Percentiles rank a stretch among this genome's conserved stretches.
These are phyloP conservation scores for Plasmodium falciparum DNA, from an alignment of 169 alveolate genomes.

Conservation along the genomic window DNA sequence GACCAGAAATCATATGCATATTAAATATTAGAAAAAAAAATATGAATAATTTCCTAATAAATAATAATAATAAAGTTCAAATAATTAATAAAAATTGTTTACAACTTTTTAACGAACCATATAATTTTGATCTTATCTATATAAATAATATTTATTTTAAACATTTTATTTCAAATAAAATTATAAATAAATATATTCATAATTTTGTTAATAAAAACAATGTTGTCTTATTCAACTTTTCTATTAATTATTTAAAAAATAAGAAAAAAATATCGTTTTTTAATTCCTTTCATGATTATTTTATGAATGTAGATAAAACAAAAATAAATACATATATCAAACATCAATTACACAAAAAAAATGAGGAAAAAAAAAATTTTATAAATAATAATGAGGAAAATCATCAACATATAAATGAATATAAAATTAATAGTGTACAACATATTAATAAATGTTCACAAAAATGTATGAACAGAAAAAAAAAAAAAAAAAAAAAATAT, in stretches of 20 bases:
- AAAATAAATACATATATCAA: neutral
- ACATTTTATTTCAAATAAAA: conserved; percentile 24
- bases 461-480: neutral
- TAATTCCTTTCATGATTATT: conserved; percentile 34
- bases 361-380: neutral
- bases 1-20: conserved; percentile 16
- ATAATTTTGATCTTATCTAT: conserved; percentile 30
- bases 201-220: conserved; percentile 21
- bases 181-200: conserved; percentile 11
- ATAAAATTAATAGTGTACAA: too few relatives aligned
- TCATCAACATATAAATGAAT: too few relatives aligned
- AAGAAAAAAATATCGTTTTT: conserved; percentile 47
- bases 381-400: too few relatives aligned
- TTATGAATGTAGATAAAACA: conserved; percentile 1
- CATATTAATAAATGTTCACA: neutral
- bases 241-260: conserved; percentile 4
- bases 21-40: conserved; percentile 45
- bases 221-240: conserved; percentile 37
- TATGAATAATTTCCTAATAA: conserved; percentile 18
- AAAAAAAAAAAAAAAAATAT: too few relatives aligned
- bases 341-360: neutral
- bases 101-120: conserved; percentile 16
- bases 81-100: conserved; percentile 15
- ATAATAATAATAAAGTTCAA: conserved; percentile 17
- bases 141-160: conserved; percentile 34